A percentile compares a stretch with the other conserved stretches of the same genome.
Evolutionary conservation across 805 yeast genomes (phyloP).

Genomic region (Starmerella vaccinii): DNA sequence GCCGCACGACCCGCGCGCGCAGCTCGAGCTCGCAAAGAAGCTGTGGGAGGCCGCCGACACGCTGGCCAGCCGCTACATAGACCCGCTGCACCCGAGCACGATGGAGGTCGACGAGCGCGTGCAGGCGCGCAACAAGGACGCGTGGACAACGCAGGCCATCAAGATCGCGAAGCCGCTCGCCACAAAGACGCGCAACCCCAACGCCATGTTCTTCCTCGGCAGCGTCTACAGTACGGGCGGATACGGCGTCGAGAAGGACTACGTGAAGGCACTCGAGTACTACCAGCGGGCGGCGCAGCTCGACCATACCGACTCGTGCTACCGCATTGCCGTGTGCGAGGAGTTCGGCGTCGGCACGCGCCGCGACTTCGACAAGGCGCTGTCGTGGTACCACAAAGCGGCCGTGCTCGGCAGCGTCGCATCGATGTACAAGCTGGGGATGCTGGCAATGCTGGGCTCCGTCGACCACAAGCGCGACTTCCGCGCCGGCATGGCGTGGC

Average conservation of each 20-base stretch:
- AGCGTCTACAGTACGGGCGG: constrained; percentile 46
- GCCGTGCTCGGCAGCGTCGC: constrained; percentile 53
- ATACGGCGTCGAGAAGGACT: constrained; percentile 44
- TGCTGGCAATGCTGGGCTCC: constrained; percentile 46
- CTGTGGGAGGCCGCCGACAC: constrained; percentile 40
- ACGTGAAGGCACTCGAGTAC: constrained; percentile 48
- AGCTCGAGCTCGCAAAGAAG: constrained; percentile 52
- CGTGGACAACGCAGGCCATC: constrained; percentile 47
- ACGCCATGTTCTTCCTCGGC: constrained; percentile 51
- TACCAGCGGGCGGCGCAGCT: constrained; percentile 51
- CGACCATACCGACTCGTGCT: constrained; percentile 51
- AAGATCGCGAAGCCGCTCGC: constrained; percentile 51
- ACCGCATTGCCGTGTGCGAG: constrained; percentile 58
- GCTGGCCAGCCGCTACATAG: constrained; percentile 31
- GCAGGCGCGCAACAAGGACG: constrained; percentile 43
- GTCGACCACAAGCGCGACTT: constrained; percentile 34
- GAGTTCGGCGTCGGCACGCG: constrained; percentile 54
- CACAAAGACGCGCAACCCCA: constrained; percentile 37
- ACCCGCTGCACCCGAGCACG: constrained; percentile 33
- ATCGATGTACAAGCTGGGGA: constrained; percentile 67
- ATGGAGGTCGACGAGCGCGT: constrained; percentile 36
- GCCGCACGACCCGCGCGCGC: constrained; percentile 39
- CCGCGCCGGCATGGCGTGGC: constrained; percentile 42
- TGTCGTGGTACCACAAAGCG: constrained; percentile 47
- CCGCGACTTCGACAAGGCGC: constrained; percentile 39